A percentile compares a stretch with the other conserved stretches of the same genome.
Evolutionary conservation across 306 rosid species (phyloP).

Genomic region (Pueraria montana): DNA sequence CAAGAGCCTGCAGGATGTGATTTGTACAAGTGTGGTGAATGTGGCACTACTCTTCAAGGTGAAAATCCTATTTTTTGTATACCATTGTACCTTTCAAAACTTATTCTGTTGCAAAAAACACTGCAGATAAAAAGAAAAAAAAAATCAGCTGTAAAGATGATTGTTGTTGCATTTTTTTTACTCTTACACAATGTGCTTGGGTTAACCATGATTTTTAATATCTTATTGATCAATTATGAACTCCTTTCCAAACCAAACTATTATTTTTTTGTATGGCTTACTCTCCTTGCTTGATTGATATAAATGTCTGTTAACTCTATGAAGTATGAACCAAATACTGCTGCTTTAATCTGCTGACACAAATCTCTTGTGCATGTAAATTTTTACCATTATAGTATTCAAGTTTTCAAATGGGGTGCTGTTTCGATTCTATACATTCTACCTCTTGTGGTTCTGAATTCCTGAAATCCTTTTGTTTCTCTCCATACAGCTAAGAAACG

Average conservation of each 20-base stretch:
- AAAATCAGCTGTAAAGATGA: neutral
- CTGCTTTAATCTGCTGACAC: slow-evolving; percentile 16
- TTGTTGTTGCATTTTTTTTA: slow-evolving; percentile 8
- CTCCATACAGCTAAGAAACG: slow-evolving; percentile 71
- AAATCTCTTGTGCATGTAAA: slow-evolving; percentile 17
- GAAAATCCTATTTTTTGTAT: slow-evolving; percentile 34
- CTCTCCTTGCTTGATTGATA: slow-evolving; percentile 20
- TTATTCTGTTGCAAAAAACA: neutral
- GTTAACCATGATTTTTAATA: slow-evolving; percentile 1
- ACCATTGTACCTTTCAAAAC: slow-evolving; percentile 5
- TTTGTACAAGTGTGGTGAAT: slow-evolving; percentile 90
- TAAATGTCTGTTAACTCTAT: slow-evolving; percentile 6
- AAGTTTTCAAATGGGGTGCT: neutral
- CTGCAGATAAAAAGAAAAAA: neutral
- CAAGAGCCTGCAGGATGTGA: slow-evolving; percentile 65
- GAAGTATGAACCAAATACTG: slow-evolving; percentile 3
- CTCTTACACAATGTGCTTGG: neutral
- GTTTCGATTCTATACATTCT: slow-evolving; percentile 22
- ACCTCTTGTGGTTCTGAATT: slow-evolving; percentile 18
- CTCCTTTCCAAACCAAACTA: neutral
- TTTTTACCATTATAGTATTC: neutral
- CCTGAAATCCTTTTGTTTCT: slow-evolving; percentile 41
- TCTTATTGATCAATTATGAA: slow-evolving; percentile 11
- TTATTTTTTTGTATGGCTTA: neutral
- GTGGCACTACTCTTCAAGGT: slow-evolving; percentile 83